phyloP scores from a whole-genome alignment of 257 asterid genomes.

The Gentiana straminea region DNA sequence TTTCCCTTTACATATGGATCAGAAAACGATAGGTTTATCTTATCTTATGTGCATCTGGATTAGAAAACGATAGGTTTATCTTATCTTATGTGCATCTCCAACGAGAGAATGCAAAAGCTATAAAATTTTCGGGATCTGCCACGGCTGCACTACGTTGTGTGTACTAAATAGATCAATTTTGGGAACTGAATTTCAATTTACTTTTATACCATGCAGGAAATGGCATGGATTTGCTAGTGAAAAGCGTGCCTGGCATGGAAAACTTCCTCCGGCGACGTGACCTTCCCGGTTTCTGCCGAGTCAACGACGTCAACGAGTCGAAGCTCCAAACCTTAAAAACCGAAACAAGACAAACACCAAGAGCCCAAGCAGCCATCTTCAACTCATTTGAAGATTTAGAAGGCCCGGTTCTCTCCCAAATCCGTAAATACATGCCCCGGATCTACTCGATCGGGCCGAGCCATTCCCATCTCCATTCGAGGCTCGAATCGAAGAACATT shows the following conservation, averaged over 20 bases:
- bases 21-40: too few species aligned
- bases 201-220: slow-evolving; percentile 6
- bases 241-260: slow-evolving; percentile 21
- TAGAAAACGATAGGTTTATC: too few species aligned
- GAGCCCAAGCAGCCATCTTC: slow-evolving; percentile 19
- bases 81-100: too few species aligned
- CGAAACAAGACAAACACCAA: slow-evolving; percentile 7
- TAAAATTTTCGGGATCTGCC: too few species aligned
- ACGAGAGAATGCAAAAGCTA: too few species aligned
- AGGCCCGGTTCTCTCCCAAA: slow-evolving; percentile 10
- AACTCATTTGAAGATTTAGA: slow-evolving; percentile 30
- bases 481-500: neutral
- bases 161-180: too few species aligned
- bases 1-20: too few species aligned
- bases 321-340: neutral
- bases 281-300: slow-evolving; percentile 19
- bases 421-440: slow-evolving; percentile 15
- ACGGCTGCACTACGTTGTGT: too few species aligned
- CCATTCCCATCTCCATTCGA: slow-evolving; percentile 13
- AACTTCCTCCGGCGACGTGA: slow-evolving; percentile 22
- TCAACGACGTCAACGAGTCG: slow-evolving; percentile 8
- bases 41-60: too few species aligned
- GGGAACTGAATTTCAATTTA: too few species aligned
- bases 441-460: slow-evolving; percentile 23
- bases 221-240: slow-evolving; percentile 19